Conservation (phyloP, 1,284 basidiomycete genomes). For the Ceratorhiza oryzae-sativae region DNA sequence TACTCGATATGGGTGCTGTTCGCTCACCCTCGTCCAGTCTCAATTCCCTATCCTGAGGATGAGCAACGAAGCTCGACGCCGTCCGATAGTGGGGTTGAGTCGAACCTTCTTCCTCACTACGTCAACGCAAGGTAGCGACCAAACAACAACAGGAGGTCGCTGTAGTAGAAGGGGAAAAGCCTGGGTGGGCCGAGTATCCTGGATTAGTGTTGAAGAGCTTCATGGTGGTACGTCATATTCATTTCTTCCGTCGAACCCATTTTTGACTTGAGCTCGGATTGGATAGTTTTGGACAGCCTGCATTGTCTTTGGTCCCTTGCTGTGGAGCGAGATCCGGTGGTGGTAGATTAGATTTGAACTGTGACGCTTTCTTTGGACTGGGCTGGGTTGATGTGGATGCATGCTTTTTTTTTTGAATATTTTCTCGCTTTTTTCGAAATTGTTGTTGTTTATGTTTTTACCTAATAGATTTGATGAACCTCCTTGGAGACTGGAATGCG, state of each 20-base stretch:
- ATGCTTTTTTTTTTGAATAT: neutral
- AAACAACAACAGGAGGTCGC: neutral
- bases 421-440: neutral
- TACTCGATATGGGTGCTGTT: slow-evolving; percentile 91
- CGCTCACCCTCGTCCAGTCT: slow-evolving; percentile 62
- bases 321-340: slow-evolving; percentile 83
- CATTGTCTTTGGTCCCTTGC: slow-evolving; percentile 81
- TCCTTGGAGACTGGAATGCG: too few relatives aligned
- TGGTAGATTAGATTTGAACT: slow-evolving; percentile 49
- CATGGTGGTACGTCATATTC: slow-evolving; percentile 62
- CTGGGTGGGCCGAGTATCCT: slow-evolving; percentile 67
- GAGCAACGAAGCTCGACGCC: slow-evolving; percentile 1
- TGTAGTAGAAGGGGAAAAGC: slow-evolving; percentile 44
- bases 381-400: neutral
- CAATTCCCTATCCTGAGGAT: slow-evolving; percentile 13
- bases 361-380: neutral
- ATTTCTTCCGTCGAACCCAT: too few relatives aligned
- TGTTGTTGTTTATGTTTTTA: neutral
- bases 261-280: neutral
- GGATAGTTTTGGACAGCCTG: slow-evolving; percentile 85
- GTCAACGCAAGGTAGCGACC: slow-evolving; percentile 27
- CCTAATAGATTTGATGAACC: neutral
- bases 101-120: neutral
- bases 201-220: slow-evolving; percentile 61
- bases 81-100: slow-evolving; percentile 23